A percentile compares a stretch with the other conserved stretches of the same genome.
phyloP scores from a whole-genome alignment of 2,329 filamentous ascomycete genomes.

The Claviceps quebecensis region DNA sequence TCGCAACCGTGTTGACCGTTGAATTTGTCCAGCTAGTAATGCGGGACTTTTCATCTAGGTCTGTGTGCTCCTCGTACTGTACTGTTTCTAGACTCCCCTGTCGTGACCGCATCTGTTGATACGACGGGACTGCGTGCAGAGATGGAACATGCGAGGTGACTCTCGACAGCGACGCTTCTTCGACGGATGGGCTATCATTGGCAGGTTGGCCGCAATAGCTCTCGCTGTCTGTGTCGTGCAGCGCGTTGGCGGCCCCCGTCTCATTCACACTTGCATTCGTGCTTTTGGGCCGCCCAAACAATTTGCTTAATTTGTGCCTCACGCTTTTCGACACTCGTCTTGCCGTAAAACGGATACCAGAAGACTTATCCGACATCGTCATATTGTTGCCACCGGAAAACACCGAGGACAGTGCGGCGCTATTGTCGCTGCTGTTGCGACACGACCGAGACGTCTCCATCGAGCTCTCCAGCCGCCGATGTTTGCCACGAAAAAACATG shows the following conservation, averaged over 20 bases:
- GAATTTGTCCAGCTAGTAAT: constrained; percentile 63
- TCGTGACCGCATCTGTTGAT: constrained; percentile 34
- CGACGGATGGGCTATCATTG: constrained; percentile 19
- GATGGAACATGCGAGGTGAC: constrained; percentile 36
- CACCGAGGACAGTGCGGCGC: constrained; percentile 19
- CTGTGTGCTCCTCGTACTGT: constrained; percentile 22
- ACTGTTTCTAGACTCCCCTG: constrained; percentile 41
- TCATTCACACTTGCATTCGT: constrained; percentile 6
- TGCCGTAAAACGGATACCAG: constrained; percentile 33
- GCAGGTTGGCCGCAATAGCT: constrained; percentile 19
- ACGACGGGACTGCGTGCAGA: constrained; percentile 31
- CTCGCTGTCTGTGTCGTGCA: constrained; percentile 15
- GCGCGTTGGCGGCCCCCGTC: background rate
- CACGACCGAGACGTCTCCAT: constrained; percentile 34
- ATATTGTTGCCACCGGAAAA: constrained; percentile 12
- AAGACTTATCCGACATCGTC: constrained; percentile 13
- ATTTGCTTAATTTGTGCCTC: constrained; percentile 42
- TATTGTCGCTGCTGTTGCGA: constrained; percentile 29
- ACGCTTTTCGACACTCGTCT: constrained; percentile 49
- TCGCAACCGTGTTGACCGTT: constrained; percentile 39
- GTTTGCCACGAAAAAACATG: constrained; percentile 27
- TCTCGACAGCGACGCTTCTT: constrained; percentile 31
- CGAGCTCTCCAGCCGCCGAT: constrained; percentile 19
- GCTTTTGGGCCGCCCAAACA: constrained; percentile 18
- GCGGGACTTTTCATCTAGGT: constrained; percentile 42